These are phyloP conservation scores for Mentha longifolia DNA, from an alignment of 257 asterid species.

Conservation along the genomic window DNA sequence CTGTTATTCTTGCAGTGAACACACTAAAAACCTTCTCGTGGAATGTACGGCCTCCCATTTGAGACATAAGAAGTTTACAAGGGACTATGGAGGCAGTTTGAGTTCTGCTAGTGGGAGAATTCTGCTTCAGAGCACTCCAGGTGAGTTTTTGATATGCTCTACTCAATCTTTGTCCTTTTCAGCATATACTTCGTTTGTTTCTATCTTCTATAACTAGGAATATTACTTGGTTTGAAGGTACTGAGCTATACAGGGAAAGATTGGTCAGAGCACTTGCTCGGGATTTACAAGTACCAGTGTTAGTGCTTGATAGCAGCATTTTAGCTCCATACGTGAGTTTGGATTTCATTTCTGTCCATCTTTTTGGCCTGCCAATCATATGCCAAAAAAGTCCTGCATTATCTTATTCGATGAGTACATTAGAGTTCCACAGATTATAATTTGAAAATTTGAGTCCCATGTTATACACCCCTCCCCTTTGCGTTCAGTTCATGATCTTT, in stretches of 20 bases:
- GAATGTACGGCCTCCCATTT: slow-evolving; percentile 93
- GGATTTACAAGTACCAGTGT: slow-evolving; percentile 80
- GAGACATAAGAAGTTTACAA: slow-evolving; percentile 69
- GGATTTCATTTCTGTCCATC: slow-evolving; percentile 19
- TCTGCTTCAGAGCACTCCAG: slow-evolving; percentile 86
- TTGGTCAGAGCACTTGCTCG: slow-evolving; percentile 92
- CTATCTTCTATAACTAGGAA: slow-evolving; percentile 29
- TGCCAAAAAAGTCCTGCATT: background rate
- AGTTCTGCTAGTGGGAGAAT: slow-evolving; percentile 88
- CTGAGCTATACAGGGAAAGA: slow-evolving; percentile 96
- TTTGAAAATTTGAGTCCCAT: slow-evolving; percentile 10
- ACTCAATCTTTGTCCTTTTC: slow-evolving; percentile 6
- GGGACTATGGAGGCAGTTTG: slow-evolving; percentile 75
- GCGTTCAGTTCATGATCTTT: slow-evolving; percentile 20
- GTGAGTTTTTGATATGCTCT: slow-evolving; percentile 41
- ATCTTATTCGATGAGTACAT: slow-evolving; percentile 15
- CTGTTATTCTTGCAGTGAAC: slow-evolving; percentile 59
- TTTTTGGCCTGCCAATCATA: slow-evolving; percentile 11
- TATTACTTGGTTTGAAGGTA: slow-evolving; percentile 57
- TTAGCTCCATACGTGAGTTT: slow-evolving; percentile 89
- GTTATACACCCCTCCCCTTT: background rate
- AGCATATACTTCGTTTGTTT: slow-evolving; percentile 3
- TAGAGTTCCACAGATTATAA: background rate
- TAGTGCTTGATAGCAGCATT: slow-evolving; percentile 88
- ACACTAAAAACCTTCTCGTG: slow-evolving; percentile 71